Evolutionary conservation across 257 asterid species (phyloP).

Genomic region (Knoxia roxburghii): DNA sequence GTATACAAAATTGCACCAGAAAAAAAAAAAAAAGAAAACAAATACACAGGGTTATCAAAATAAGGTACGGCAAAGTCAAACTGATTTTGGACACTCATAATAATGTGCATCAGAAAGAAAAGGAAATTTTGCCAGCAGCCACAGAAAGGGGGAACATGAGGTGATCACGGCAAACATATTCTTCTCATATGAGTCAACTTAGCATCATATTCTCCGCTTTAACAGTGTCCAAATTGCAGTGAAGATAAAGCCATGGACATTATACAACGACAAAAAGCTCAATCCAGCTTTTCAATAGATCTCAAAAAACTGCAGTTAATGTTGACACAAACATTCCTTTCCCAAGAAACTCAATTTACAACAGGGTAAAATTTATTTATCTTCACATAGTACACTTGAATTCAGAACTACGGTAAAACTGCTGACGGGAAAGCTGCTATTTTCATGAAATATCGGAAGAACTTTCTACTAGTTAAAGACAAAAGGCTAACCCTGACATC

Average conservation of each 20-base stretch:
- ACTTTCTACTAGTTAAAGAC: not conserved
- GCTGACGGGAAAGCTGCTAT: not conserved
- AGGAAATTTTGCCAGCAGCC: not conserved
- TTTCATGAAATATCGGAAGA: not conserved
- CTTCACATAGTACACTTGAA: not conserved
- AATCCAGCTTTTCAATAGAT: not conserved
- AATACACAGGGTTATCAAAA: not conserved
- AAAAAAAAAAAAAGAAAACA: not conserved
- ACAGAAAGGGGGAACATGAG: not conserved
- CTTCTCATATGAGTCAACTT: not conserved
- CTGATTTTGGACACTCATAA: not conserved
- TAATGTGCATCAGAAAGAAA: not conserved
- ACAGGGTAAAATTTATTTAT: not conserved
- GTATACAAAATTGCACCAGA: slow-evolving; percentile 4
- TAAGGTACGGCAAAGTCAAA: not conserved
- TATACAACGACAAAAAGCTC: not conserved
- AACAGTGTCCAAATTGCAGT: not conserved
- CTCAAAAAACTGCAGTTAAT: no score
- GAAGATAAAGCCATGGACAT: not conserved
- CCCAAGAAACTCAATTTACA: not conserved
- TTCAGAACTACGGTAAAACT: not conserved
- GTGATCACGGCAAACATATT: not conserved
- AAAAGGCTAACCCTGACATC: no score
- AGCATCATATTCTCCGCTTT: not conserved
- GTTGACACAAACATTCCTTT: not conserved